These are phyloP conservation scores for Capsicum baccatum DNA, from an alignment of 257 asterid species.

Conservation along the genomic window DNA sequence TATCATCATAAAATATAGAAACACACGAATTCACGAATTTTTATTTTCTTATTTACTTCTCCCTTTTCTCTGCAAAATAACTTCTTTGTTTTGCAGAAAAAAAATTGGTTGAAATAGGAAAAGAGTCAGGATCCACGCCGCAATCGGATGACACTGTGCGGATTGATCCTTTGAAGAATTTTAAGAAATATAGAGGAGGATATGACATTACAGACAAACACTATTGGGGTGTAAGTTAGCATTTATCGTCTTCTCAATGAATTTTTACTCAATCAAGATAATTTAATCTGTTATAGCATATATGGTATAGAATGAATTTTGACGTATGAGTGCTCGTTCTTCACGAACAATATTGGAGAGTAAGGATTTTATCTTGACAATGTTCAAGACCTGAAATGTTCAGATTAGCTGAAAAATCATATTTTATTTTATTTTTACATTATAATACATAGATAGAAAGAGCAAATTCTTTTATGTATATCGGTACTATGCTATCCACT, in stretches of 20 bases:
- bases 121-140: constrained; percentile 16
- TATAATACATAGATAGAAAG: too few species aligned
- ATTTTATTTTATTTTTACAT: too few species aligned
- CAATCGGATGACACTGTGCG: constrained; percentile 60
- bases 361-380: too few species aligned
- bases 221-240: constrained; percentile 82
- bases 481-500: too few species aligned
- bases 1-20: neutral
- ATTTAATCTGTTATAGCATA: too few species aligned
- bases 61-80: neutral
- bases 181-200: constrained; percentile 85
- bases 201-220: constrained; percentile 72
- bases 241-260: neutral
- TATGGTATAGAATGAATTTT: too few species aligned
- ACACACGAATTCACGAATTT: neutral
- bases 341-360: too few species aligned
- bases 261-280: too few species aligned
- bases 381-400: too few species aligned
- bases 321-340: too few species aligned
- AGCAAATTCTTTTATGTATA: too few species aligned
- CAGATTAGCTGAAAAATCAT: too few species aligned
- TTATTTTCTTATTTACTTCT: neutral
- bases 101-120: constrained; percentile 40
- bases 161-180: constrained; percentile 67
- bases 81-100: constrained; percentile 43